Evolutionary conservation across 2,329 filamentous ascomycete species (phyloP).

Genomic region (Cylindrodendrum hubeiense): DNA sequence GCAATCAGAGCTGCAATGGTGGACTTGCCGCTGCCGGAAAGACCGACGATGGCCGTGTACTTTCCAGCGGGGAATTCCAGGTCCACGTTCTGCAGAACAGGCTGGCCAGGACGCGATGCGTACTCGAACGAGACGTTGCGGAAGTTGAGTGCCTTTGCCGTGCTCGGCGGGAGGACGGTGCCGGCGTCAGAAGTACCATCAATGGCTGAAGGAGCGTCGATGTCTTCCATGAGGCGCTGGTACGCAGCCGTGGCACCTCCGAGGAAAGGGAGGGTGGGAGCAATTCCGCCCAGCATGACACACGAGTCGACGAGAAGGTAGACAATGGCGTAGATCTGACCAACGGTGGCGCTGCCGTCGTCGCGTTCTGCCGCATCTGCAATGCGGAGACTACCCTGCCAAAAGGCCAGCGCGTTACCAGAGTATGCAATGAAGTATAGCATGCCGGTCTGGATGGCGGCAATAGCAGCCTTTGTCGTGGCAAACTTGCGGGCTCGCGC

Average conservation of each 20-base stretch:
- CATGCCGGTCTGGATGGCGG: slow-evolving; percentile 69
- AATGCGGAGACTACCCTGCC: slow-evolving; percentile 70
- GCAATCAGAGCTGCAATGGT: slow-evolving; percentile 67
- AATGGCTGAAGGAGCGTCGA: slow-evolving; percentile 63
- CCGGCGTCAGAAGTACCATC: slow-evolving; percentile 54
- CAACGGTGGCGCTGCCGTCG: slow-evolving; percentile 52
- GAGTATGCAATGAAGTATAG: slow-evolving; percentile 77
- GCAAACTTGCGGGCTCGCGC: slow-evolving; percentile 62
- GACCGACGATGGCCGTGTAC: slow-evolving; percentile 68
- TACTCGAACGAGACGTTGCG: slow-evolving; percentile 58
- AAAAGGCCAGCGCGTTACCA: slow-evolving; percentile 75
- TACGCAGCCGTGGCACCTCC: slow-evolving; percentile 69
- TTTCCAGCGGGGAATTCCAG: slow-evolving; percentile 60
- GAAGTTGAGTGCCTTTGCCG: slow-evolving; percentile 50
- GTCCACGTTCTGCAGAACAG: slow-evolving; percentile 57
- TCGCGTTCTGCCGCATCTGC: slow-evolving; percentile 52
- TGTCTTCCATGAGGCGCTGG: slow-evolving; percentile 67
- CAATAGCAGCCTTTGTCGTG: slow-evolving; percentile 67
- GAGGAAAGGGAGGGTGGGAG: slow-evolving; percentile 72
- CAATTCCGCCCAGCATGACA: slow-evolving; percentile 72
- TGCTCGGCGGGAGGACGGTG: slow-evolving; percentile 56
- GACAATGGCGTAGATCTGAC: slow-evolving; percentile 57
- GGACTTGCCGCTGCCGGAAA: slow-evolving; percentile 68
- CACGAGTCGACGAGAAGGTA: slow-evolving; percentile 74
- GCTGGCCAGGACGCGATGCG: slow-evolving; percentile 55